Evolutionary conservation across 208 protist species (phyloP).

Genomic region (Jaenimonas drosophilae): DNA sequence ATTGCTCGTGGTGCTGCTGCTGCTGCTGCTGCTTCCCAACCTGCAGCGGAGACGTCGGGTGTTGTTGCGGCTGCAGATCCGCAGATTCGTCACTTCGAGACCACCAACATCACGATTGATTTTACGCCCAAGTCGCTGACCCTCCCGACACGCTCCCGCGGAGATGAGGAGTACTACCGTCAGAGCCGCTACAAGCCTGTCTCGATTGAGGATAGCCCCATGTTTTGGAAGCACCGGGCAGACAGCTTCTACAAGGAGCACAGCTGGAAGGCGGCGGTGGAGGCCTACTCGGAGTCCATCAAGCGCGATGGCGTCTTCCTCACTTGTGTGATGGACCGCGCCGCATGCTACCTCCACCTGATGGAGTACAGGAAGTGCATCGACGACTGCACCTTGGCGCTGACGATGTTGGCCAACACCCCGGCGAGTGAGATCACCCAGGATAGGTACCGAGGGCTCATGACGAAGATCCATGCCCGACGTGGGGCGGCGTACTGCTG

Average conservation of each 20-base stretch:
- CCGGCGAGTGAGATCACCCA: conserved; percentile 85
- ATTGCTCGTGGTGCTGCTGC: conserved; percentile 1
- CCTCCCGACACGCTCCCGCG: conserved; percentile 77
- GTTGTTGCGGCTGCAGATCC: conserved; percentile 7
- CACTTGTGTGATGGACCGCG: conserved; percentile 83
- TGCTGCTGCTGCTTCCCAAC: not conserved
- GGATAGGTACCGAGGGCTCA: conserved; percentile 77
- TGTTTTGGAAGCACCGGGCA: conserved; percentile 88
- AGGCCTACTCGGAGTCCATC: conserved; percentile 87
- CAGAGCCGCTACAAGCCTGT: conserved; percentile 88
- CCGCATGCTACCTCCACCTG: conserved; percentile 76
- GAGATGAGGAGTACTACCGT: conserved; percentile 89
- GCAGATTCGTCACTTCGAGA: conserved; percentile 50
- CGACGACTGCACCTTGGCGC: conserved; percentile 82
- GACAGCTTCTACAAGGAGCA: conserved; percentile 70
- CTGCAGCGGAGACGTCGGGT: not conserved
- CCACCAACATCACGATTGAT: conserved; percentile 66
- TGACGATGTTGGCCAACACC: conserved; percentile 85
- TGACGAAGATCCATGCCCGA: conserved; percentile 80
- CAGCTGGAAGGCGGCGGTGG: conserved; percentile 65
- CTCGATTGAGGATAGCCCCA: conserved; percentile 84
- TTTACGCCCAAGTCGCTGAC: conserved; percentile 78
- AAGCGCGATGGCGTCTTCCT: conserved; percentile 90
- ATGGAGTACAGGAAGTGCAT: conserved; percentile 65
- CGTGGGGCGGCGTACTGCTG: conserved; percentile 82